phyloP scores from a whole-genome alignment of 768 basidiomycete species.

The Dacryopinax spathularia region DNA sequence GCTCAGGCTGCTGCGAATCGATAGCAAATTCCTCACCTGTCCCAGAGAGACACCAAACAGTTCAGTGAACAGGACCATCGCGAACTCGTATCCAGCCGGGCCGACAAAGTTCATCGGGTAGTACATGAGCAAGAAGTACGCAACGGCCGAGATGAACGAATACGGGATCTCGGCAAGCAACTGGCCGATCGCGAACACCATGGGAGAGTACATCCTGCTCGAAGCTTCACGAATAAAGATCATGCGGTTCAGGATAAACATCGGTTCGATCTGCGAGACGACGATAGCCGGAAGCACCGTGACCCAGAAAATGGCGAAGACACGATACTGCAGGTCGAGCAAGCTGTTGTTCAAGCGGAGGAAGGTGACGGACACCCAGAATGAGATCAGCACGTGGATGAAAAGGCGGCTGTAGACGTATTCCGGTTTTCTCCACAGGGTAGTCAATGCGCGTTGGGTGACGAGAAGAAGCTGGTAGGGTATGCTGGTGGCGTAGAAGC shows the following conservation, averaged over 20 bases:
- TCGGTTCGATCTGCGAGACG: slow-evolving; percentile 67
- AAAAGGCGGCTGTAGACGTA: slow-evolving; percentile 77
- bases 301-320: slow-evolving; percentile 59
- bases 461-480: slow-evolving; percentile 59
- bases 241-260: slow-evolving; percentile 60
- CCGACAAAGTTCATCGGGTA: neutral
- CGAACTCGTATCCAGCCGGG: slow-evolving; percentile 57
- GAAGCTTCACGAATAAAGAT: slow-evolving; percentile 39
- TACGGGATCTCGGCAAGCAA: slow-evolving; percentile 70
- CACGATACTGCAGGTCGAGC: slow-evolving; percentile 62
- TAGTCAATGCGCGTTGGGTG: slow-evolving; percentile 46
- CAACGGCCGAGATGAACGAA: slow-evolving; percentile 49
- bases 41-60: slow-evolving; percentile 54
- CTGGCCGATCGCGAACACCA: slow-evolving; percentile 73
- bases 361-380: slow-evolving; percentile 66
- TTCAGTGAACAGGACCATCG: slow-evolving; percentile 58
- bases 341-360: slow-evolving; percentile 51
- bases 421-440: slow-evolving; percentile 71
- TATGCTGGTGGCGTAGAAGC: slow-evolving; percentile 58
- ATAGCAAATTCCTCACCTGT: slow-evolving; percentile 14
- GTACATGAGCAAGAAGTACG: slow-evolving; percentile 41
- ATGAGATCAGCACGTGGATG: slow-evolving; percentile 53
- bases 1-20: neutral
- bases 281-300: slow-evolving; percentile 57
- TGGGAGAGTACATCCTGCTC: slow-evolving; percentile 73